Evolutionary conservation across 2,329 filamentous ascomycete genomes (phyloP).

Genomic region (Aspergillus vadensis): DNA sequence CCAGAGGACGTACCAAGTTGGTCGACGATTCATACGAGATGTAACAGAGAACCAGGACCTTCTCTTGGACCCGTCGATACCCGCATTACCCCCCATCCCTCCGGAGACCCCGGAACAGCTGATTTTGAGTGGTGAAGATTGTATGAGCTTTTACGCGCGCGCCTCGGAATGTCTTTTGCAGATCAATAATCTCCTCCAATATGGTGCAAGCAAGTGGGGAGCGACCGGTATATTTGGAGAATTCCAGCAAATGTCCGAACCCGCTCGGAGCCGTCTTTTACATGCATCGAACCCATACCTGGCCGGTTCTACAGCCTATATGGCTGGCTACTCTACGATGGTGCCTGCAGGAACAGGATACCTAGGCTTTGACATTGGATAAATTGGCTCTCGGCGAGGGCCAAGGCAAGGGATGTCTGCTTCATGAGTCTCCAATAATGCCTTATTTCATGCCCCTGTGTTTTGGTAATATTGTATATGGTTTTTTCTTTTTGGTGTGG

Average conservation of each 20-base stretch:
- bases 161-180: conserved; percentile 37
- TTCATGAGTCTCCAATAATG: neutral
- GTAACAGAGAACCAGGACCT: conserved; percentile 56
- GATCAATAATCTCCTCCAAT: conserved; percentile 35
- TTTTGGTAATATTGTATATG: neutral
- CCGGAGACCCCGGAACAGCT: conserved; percentile 37
- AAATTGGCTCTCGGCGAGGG: conserved; percentile 2
- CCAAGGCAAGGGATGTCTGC: neutral
- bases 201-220: conserved; percentile 39
- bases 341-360: conserved; percentile 16
- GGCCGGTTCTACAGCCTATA: conserved; percentile 17
- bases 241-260: conserved; percentile 35
- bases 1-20: conserved; percentile 74
- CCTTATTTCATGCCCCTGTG: neutral
- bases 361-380: conserved; percentile 16
- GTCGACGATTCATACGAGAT: conserved; percentile 59
- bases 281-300: conserved; percentile 27
- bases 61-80: conserved; percentile 37
- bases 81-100: conserved; percentile 32
- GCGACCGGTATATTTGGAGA: conserved; percentile 31
- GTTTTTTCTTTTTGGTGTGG: neutral
- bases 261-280: conserved; percentile 29
- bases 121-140: conserved; percentile 32
- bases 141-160: conserved; percentile 37
- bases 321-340: conserved; percentile 15